A percentile compares a stretch with the other conserved stretches of the same genome.
phyloP scores from a whole-genome alignment of 1,284 basidiomycete genomes.

The Apiotrichum porosum region DNA sequence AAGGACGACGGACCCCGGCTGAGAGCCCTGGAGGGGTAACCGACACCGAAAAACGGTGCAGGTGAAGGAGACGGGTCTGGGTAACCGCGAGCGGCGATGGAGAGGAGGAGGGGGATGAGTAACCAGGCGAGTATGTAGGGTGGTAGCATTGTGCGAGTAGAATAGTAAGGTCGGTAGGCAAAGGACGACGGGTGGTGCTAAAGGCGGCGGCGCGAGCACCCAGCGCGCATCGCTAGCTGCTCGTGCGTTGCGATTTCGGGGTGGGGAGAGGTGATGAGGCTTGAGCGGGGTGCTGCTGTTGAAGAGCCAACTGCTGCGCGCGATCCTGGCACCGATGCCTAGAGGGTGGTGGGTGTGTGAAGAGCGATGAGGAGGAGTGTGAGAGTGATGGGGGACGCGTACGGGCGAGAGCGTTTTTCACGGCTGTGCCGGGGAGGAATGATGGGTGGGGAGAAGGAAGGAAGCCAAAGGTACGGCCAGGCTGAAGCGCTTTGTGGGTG shows the following conservation, averaged over 20 bases:
- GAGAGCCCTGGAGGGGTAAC: constrained; percentile 7
- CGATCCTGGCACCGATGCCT: too few relatives aligned
- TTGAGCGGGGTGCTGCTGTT: too few relatives aligned
- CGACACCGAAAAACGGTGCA: constrained; percentile 9
- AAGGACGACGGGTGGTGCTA: neutral
- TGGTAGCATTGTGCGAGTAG: constrained; percentile 11
- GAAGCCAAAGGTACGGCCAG: too few relatives aligned
- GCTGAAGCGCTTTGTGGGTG: too few relatives aligned
- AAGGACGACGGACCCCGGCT: neutral
- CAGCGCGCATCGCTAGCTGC: constrained; percentile 16
- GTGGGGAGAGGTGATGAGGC: too few relatives aligned
- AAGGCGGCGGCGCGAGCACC: constrained; percentile 14
- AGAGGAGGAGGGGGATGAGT: constrained; percentile 10
- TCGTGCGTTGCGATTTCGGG: too few relatives aligned
- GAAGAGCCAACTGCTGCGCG: too few relatives aligned
- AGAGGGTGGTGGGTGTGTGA: too few relatives aligned
- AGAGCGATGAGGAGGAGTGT: too few relatives aligned
- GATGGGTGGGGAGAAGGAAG: neutral
- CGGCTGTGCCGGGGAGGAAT: too few relatives aligned
- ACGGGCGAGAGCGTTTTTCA: too few relatives aligned
- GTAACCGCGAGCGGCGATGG: constrained; percentile 1
- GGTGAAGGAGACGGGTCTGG: constrained; percentile 5
- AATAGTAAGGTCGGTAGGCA: neutral
- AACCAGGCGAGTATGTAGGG: constrained; percentile 7
- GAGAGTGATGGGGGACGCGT: too few relatives aligned